Conservation (phyloP, 805 yeast species). For the Spathaspora hagerdaliae region DNA sequence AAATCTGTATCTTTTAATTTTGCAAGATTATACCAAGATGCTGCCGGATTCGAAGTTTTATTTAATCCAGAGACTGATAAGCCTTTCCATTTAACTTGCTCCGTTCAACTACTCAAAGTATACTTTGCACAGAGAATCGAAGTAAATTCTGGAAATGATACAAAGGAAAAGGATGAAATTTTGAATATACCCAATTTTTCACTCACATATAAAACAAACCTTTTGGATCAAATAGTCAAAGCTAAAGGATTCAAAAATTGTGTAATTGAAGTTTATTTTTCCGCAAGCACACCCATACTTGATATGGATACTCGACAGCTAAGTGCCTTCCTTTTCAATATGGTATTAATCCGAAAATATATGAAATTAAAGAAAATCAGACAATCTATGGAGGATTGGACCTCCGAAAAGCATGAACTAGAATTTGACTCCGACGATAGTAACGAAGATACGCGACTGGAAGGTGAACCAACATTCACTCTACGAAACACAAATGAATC, state of each 20-base stretch:
- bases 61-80: conserved; percentile 26
- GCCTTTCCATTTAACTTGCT: conserved; percentile 31
- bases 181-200: conserved; percentile 32
- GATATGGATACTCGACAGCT: conserved; percentile 32
- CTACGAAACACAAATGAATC: background rate
- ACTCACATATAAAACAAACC: conserved; percentile 31
- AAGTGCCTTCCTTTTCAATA: conserved; percentile 29
- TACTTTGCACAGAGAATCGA: conserved; percentile 12
- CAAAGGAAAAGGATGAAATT: conserved; percentile 21
- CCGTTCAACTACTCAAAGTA: conserved; percentile 29
- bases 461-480: background rate
- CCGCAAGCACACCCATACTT: conserved; percentile 35
- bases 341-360: conserved; percentile 26
- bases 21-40: conserved; percentile 14
- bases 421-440: conserved; percentile 3
- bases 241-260: conserved; percentile 36
- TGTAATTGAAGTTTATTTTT: conserved; percentile 32
- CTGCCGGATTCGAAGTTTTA: conserved; percentile 39
- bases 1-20: conserved; percentile 24
- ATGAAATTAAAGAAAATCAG: conserved; percentile 15
- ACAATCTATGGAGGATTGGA: background rate
- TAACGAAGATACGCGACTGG: background rate
- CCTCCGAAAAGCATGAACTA: conserved; percentile 4
- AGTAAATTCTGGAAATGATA: conserved; percentile 2
- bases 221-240: conserved; percentile 25